Evolutionary conservation across 1,139 yeast species (phyloP).

Genomic region (Yamadazyma triangularis): DNA sequence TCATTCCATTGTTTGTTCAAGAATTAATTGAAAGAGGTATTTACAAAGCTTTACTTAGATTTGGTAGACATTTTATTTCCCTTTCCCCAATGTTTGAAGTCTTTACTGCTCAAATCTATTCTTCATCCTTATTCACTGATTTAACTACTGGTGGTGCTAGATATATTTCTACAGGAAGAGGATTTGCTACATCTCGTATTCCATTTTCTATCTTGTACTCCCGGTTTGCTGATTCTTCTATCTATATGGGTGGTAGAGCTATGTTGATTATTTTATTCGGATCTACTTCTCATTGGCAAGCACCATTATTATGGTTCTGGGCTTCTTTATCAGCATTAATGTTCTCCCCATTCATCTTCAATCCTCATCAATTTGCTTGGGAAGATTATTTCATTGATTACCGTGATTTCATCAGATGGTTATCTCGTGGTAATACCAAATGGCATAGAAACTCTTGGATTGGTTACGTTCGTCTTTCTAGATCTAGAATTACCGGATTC

Average conservation of each 20-base stretch:
- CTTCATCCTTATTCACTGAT: constrained; percentile 86
- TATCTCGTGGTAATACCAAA: constrained; percentile 96
- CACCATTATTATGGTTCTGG: constrained; percentile 98
- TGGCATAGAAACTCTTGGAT: constrained; percentile 99
- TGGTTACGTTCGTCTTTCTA: constrained; percentile 90
- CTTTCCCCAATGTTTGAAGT: constrained; percentile 97
- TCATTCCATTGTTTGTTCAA: constrained; percentile 93
- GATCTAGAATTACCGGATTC: constrained; percentile 98
- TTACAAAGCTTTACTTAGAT: constrained; percentile 93
- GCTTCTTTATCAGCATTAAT: constrained; percentile 86
- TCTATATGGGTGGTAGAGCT: constrained; percentile 93
- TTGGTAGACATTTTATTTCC: constrained; percentile 82
- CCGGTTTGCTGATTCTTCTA: constrained; percentile 95
- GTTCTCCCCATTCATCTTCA: constrained; percentile 91
- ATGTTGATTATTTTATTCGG: constrained; percentile 87
- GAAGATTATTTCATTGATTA: constrained; percentile 98
- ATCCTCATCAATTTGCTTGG: constrained; percentile 99
- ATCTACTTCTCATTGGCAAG: constrained; percentile 94
- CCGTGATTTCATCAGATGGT: constrained; percentile 98
- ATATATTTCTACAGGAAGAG: constrained; percentile 98
- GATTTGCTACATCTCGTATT: constrained; percentile 97
- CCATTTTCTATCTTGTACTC: constrained; percentile 95
- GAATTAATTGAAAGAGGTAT: constrained; percentile 97
- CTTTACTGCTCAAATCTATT: constrained; percentile 95
- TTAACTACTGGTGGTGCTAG: constrained; percentile 99